phyloP scores from a whole-genome alignment of 169 alveolate species.

The Cryptosporidium andersoni region DNA sequence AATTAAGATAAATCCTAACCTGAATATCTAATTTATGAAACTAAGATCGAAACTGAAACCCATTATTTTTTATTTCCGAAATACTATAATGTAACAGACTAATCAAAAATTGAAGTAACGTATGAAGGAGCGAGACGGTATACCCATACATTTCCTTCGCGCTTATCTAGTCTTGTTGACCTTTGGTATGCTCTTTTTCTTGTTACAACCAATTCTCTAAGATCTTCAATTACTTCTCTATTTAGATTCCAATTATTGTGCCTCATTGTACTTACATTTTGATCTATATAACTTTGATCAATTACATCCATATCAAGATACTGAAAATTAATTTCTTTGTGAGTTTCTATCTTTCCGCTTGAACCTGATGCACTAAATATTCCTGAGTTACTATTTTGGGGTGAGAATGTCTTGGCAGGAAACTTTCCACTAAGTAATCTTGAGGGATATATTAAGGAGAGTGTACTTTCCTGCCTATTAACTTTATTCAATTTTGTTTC shows the following conservation, averaged over 20 bases:
- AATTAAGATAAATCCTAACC: too few species aligned
- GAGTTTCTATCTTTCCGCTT: conserved; percentile 2
- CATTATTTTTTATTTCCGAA: too few species aligned
- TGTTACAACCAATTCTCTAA: conserved; percentile 83
- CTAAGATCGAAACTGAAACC: too few species aligned
- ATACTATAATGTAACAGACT: background rate
- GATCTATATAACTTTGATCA: conserved; percentile 83
- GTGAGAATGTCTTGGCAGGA: conserved; percentile 32
- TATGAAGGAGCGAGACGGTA: conserved; percentile 85
- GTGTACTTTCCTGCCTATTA: conserved; percentile 20
- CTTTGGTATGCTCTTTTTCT: conserved; percentile 85
- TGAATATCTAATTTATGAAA: too few species aligned
- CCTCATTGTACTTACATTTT: conserved; percentile 74
- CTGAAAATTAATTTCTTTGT: conserved; percentile 47
- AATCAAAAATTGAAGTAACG: conserved; percentile 77
- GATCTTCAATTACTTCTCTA: conserved; percentile 87
- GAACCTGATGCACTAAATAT: conserved; percentile 50
- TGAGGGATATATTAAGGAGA: conserved; percentile 59
- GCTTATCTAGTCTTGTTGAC: conserved; percentile 79
- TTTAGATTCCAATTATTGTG: conserved; percentile 87
- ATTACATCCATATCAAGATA: conserved; percentile 88
- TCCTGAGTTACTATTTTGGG: conserved; percentile 50
- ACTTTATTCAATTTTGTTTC: background rate
- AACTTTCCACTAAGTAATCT: conserved; percentile 19
- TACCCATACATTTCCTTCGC: conserved; percentile 88